Percentiles rank a stretch among this genome's conserved stretches.
These are phyloP conservation scores for Plenodomus lindquistii DNA, from an alignment of 2,329 filamentous ascomycete species.

Conservation along the genomic window DNA sequence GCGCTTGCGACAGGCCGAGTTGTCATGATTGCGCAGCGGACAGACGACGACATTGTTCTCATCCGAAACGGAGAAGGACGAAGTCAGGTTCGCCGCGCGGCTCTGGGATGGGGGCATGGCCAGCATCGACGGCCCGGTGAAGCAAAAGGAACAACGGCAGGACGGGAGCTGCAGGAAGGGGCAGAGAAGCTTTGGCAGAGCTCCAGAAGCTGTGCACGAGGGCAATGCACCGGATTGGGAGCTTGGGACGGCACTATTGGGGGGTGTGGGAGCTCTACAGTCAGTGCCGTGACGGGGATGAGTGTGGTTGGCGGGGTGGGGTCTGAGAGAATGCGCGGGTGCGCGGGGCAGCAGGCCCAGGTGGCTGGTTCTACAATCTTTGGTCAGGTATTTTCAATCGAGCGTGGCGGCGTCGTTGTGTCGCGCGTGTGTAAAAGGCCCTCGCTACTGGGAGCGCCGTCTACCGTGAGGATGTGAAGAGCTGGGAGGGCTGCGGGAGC, in stretches of 20 bases:
- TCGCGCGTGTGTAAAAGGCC: background rate
- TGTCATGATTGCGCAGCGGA: constrained; percentile 93
- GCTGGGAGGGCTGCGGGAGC: background rate
- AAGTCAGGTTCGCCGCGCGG: constrained; percentile 79
- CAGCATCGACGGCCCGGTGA: constrained; percentile 46
- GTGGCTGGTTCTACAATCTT: background rate
- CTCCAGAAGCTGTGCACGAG: background rate
- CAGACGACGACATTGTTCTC: constrained; percentile 96
- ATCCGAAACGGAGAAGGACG: constrained; percentile 90
- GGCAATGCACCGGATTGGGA: background rate
- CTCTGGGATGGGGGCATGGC: constrained; percentile 72
- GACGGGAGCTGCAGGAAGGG: constrained; percentile 2
- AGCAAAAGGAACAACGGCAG: constrained; percentile 6
- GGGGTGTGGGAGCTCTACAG: background rate
- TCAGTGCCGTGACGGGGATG: background rate
- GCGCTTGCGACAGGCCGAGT: constrained; percentile 94
- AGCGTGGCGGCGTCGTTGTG: background rate
- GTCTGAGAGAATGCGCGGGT: background rate
- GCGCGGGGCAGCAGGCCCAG: background rate
- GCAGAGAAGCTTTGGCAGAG: background rate
- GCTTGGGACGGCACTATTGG: background rate
- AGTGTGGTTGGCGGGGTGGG: background rate
- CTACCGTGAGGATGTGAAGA: background rate
- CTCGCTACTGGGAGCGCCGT: background rate
- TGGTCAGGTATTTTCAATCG: background rate